phyloP scores from a whole-genome alignment of 1,139 yeast genomes.

The Wickerhamomyces sp. region DNA sequence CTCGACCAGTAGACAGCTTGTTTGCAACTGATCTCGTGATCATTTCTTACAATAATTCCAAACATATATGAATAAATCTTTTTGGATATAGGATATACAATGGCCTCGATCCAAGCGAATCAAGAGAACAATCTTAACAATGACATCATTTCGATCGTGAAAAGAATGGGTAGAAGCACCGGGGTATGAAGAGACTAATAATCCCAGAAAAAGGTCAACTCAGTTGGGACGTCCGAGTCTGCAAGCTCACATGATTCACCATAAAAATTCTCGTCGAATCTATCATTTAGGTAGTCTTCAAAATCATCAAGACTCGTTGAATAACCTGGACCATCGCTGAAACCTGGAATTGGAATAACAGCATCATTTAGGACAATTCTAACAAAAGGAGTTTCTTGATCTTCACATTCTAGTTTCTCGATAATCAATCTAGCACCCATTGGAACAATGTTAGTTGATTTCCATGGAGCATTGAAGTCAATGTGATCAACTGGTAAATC shows the following conservation, averaged over 20 bases:
- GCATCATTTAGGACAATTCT: conserved; percentile 52
- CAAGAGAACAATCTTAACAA: no score
- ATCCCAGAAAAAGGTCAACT: conserved; percentile 15
- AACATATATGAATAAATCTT: no score
- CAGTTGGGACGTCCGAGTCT: conserved; percentile 7
- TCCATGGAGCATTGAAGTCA: conserved; percentile 40
- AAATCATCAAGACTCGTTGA: conserved; percentile 36
- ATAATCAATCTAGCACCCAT: conserved; percentile 50
- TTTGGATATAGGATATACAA: no score
- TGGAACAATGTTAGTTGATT: conserved; percentile 45
- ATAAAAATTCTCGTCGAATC: conserved; percentile 11
- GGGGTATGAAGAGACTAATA: not conserved
- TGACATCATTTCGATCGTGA: no score
- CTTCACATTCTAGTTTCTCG: conserved; percentile 40
- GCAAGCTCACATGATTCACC: conserved; percentile 12
- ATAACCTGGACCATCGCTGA: conserved; percentile 50
- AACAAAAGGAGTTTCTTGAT: conserved; percentile 23
- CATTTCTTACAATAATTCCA: no score
- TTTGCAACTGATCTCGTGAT: no score
- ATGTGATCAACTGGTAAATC: conserved; percentile 29
- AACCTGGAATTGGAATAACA: conserved; percentile 44
- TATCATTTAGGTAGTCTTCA: conserved; percentile 10
- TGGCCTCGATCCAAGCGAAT: no score
- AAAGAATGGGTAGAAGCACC: no score
- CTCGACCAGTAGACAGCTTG: no score